A percentile compares a stretch with the other conserved stretches of the same genome.
Evolutionary conservation across 805 yeast genomes (phyloP).

Genomic region (Yamadazyma akitaensis): DNA sequence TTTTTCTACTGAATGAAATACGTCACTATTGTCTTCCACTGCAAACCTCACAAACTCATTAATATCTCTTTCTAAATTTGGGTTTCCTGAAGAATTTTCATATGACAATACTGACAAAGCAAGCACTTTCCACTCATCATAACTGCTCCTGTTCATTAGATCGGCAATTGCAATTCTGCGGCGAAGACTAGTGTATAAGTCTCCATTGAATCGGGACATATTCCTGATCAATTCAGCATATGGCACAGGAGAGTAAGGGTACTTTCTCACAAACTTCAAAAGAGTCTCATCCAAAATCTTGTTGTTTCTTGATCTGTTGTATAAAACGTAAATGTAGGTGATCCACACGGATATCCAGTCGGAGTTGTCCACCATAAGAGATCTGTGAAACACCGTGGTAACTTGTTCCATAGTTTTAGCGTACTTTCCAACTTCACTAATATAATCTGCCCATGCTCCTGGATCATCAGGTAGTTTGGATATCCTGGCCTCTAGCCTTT

Average conservation of each 20-base stretch:
- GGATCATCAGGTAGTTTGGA: slow-evolving; percentile 15
- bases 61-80: slow-evolving; percentile 19
- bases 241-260: slow-evolving; percentile 21
- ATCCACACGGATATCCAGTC: slow-evolving; percentile 28
- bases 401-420: slow-evolving; percentile 12
- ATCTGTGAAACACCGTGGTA: slow-evolving; percentile 29
- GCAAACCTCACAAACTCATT: slow-evolving; percentile 23
- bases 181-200: neutral
- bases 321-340: slow-evolving; percentile 23
- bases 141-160: slow-evolving; percentile 14
- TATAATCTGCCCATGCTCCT: slow-evolving; percentile 31
- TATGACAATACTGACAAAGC: slow-evolving; percentile 23
- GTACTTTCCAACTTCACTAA: slow-evolving; percentile 25
- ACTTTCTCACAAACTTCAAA: slow-evolving; percentile 20
- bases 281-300: slow-evolving; percentile 13
- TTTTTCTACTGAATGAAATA: slow-evolving; percentile 44
- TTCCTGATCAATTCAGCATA: slow-evolving; percentile 26
- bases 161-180: slow-evolving; percentile 7
- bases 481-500: slow-evolving; percentile 30
- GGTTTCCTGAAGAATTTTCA: slow-evolving; percentile 11
- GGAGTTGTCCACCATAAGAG: slow-evolving; percentile 14
- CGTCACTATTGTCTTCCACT: slow-evolving; percentile 25
- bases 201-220: neutral
- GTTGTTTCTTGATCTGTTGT: slow-evolving; percentile 13
- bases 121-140: slow-evolving; percentile 33